phyloP scores from a whole-genome alignment of 495 filamentous ascomycete species.

The Eremomyces bilateralis region DNA sequence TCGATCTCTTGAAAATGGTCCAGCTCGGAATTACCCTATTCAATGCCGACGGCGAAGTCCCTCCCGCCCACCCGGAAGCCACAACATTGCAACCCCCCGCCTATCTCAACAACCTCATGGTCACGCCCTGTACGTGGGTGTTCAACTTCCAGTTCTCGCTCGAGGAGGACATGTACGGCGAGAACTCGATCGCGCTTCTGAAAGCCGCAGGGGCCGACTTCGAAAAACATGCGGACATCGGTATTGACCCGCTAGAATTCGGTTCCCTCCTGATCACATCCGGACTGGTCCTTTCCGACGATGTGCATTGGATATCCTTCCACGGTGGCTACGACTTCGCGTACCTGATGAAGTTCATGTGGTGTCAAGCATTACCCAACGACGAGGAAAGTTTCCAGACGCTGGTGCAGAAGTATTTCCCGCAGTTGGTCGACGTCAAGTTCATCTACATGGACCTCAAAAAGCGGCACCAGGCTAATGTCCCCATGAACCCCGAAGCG shows the following conservation, averaged over 20 bases:
- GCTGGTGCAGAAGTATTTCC: slow-evolving; percentile 76
- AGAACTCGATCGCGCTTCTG: slow-evolving; percentile 75
- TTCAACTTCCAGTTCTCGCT: slow-evolving; percentile 97
- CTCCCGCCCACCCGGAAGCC: slow-evolving; percentile 39
- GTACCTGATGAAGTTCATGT: slow-evolving; percentile 83
- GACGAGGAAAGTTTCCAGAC: slow-evolving; percentile 74
- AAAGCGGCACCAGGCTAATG: slow-evolving; percentile 36
- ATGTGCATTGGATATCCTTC: slow-evolving; percentile 90
- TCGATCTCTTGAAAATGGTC: slow-evolving; percentile 90
- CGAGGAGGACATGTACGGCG: slow-evolving; percentile 87
- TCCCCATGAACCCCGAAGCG: slow-evolving; percentile 17
- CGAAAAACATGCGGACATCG: slow-evolving; percentile 51
- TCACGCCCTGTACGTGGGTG: slow-evolving; percentile 81
- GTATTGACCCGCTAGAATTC: slow-evolving; percentile 81
- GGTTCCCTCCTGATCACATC: slow-evolving; percentile 76
- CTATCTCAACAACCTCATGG: slow-evolving; percentile 32
- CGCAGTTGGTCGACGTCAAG: slow-evolving; percentile 84
- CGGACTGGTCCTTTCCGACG: slow-evolving; percentile 67
- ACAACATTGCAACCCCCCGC: slow-evolving; percentile 9
- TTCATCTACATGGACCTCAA: slow-evolving; percentile 94
- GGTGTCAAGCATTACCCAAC: slow-evolving; percentile 54
- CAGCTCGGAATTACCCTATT: slow-evolving; percentile 90
- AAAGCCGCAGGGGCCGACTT: slow-evolving; percentile 80
- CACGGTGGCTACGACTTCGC: slow-evolving; percentile 99
- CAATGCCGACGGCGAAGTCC: slow-evolving; percentile 65